Evolutionary conservation across 1,284 basidiomycete species (phyloP), one percentile per base, ranked within the genome.

Genomic region (Pyrrhoderma lamaoense): DNA sequence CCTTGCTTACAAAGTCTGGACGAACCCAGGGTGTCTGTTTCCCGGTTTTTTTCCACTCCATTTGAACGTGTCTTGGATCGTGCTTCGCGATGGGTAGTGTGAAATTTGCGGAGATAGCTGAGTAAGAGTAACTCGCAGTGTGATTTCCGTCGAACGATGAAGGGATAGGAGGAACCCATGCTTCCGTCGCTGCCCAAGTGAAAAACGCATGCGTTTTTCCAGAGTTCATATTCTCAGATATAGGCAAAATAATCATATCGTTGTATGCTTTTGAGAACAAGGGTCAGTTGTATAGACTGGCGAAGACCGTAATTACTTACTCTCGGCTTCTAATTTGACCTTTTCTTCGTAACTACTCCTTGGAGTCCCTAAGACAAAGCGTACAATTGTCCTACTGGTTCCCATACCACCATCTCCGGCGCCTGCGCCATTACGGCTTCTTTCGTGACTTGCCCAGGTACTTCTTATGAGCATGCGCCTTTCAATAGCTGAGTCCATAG

Each of bases 291-390:
- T 8, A 40, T 18, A 40, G 38, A 7, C 21, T 5, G 14, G 38
- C 56, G 48, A 49, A 51, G 14, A 11, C 39, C 27, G 9, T 49
- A 22, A 16, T 18, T 7, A 79, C 87, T 65, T 62, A 93, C 90
- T 84, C 65, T 98, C 90, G 79, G 91, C 91, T 70, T 99, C 96
- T 38, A 94, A 69, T 58, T 83, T 80, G 53, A 99, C 79, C 19
- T 85, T 76, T 45, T 84, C 74, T 56, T 89, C 88, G 78, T 84
- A 90, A 54, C 83, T 79, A 59, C 80, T 81, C 21, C 84, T 74
- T 8, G 95, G 94, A 58, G 85, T 80, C 5, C 93, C 95, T 48
- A 99, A 74, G 57, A 99, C 79, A 65, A 99, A 99, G 18, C 93
- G 85, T 40, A 99, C 82, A 53, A 93, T 72, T 0, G 93, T 90